A percentile compares a stretch with the other conserved stretches of the same genome.
Evolutionary conservation across 371 early-diverging fungal species (phyloP).

Genomic region (Apophysomyces sp.): DNA sequence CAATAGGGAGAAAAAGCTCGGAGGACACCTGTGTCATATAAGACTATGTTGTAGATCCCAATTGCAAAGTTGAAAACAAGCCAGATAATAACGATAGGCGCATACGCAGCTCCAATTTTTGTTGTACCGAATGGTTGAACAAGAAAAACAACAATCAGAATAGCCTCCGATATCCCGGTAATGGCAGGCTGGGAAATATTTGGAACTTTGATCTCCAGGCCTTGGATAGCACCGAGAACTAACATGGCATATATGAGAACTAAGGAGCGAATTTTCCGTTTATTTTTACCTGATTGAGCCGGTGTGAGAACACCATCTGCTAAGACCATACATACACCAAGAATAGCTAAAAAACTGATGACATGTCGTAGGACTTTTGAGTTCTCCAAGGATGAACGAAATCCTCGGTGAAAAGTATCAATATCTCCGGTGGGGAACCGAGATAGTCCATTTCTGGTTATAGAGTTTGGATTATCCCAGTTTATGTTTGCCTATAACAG

Average conservation of each 20-base stretch:
- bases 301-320: slow-evolving; percentile 45
- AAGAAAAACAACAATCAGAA: slow-evolving; percentile 44
- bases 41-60: slow-evolving; percentile 51
- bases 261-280: background rate
- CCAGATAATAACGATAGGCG: slow-evolving; percentile 54
- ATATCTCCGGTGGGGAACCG: slow-evolving; percentile 19
- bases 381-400: slow-evolving; percentile 16
- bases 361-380: slow-evolving; percentile 17
- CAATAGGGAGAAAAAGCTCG: slow-evolving; percentile 32
- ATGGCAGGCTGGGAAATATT: slow-evolving; percentile 9
- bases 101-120: slow-evolving; percentile 38
- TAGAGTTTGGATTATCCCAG: slow-evolving; percentile 18
- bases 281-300: slow-evolving; percentile 24
- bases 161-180: slow-evolving; percentile 25
- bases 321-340: slow-evolving; percentile 33
- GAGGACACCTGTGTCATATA: slow-evolving; percentile 16
- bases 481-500: slow-evolving; percentile 12
- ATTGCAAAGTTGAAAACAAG: slow-evolving; percentile 34
- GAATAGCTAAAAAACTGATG: slow-evolving; percentile 15
- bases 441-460: slow-evolving; percentile 5
- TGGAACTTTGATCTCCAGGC: slow-evolving; percentile 14
- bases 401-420: slow-evolving; percentile 6
- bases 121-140: slow-evolving; percentile 52
- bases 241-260: background rate
- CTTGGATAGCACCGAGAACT: slow-evolving; percentile 29